These are phyloP conservation scores for Aureobasidium lini DNA, from an alignment of 2,329 filamentous ascomycete genomes.

Conservation along the genomic window DNA sequence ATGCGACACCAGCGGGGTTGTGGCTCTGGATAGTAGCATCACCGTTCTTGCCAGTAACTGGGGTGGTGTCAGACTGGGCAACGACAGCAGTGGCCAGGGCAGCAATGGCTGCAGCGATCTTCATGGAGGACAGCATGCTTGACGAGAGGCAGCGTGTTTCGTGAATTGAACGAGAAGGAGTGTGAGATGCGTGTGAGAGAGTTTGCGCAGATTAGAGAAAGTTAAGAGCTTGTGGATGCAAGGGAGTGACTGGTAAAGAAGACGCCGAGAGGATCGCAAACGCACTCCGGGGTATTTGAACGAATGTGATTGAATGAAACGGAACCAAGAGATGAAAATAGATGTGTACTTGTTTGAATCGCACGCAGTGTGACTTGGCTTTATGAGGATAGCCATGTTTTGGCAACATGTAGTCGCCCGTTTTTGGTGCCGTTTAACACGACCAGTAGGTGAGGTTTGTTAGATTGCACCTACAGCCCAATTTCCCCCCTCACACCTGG, in stretches of 20 bases:
- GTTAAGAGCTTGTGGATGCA: constrained; percentile 1
- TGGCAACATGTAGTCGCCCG: background rate
- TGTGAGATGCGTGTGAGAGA: constrained; percentile 2
- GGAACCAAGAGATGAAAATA: constrained; percentile 8
- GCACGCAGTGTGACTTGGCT: background rate
- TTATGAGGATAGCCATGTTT: background rate
- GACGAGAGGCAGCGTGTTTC: background rate
- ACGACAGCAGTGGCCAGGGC: constrained; percentile 11
- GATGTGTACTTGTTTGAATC: background rate
- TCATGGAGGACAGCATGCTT: constrained; percentile 1
- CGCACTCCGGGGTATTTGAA: constrained; percentile 4
- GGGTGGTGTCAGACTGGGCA: constrained; percentile 14
- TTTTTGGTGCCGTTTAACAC: constrained; percentile 4
- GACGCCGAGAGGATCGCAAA: background rate
- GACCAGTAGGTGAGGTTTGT: constrained; percentile 2
- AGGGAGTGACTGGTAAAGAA: background rate
- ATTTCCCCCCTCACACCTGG: background rate
- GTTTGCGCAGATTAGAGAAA: constrained; percentile 2
- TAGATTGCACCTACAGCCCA: constrained; percentile 8
- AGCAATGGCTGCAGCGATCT: constrained; percentile 2
- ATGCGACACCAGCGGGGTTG: constrained; percentile 34
- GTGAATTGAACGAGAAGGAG: background rate
- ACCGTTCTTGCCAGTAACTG: constrained; percentile 9
- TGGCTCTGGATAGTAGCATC: constrained; percentile 28
- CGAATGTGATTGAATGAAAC: background rate